phyloP scores from a whole-genome alignment of 768 basidiomycete genomes.

The Goffeauzyma gilvescens region DNA sequence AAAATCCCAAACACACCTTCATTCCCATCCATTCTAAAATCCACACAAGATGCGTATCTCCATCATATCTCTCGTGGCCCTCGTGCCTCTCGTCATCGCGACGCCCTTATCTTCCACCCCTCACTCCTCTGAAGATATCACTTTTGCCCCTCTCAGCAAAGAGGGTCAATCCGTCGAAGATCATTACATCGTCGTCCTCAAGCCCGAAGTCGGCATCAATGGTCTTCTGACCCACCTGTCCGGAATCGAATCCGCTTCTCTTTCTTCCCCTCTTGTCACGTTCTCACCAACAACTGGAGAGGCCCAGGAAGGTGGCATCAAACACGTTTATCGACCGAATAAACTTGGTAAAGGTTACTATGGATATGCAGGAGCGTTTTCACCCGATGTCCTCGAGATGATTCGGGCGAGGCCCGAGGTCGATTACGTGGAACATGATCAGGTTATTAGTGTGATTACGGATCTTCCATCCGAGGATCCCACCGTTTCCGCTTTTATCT shows the following conservation, averaged over 20 bases:
- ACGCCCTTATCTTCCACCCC: constrained; percentile 20
- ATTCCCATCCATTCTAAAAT: not conserved
- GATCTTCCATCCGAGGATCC: constrained; percentile 21
- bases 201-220: constrained; percentile 43
- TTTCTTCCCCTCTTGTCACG: constrained; percentile 15
- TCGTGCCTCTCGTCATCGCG: constrained; percentile 14
- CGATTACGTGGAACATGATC: constrained; percentile 79
- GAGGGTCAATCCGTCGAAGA: constrained; percentile 35
- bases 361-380: constrained; percentile 49
- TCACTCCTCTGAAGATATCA: constrained; percentile 8
- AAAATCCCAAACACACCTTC: too few relatives aligned
- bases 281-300: constrained; percentile 14
- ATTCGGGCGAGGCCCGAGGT: constrained; percentile 76
- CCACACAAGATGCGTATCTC: constrained; percentile 1
- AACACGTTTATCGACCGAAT: constrained; percentile 53
- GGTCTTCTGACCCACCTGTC: constrained; percentile 52
- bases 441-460: constrained; percentile 48
- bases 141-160: constrained; percentile 24
- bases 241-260: constrained; percentile 39
- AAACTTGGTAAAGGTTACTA: constrained; percentile 50
- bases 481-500: not conserved
- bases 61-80: constrained; percentile 4
- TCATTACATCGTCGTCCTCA: constrained; percentile 86
- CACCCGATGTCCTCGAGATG: constrained; percentile 46
- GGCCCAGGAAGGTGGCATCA: constrained; percentile 23